Evolutionary conservation across 208 protist species (phyloP), one percentile per base, ranked within the genome.

Genomic region (Crithidia expoeki): DNA sequence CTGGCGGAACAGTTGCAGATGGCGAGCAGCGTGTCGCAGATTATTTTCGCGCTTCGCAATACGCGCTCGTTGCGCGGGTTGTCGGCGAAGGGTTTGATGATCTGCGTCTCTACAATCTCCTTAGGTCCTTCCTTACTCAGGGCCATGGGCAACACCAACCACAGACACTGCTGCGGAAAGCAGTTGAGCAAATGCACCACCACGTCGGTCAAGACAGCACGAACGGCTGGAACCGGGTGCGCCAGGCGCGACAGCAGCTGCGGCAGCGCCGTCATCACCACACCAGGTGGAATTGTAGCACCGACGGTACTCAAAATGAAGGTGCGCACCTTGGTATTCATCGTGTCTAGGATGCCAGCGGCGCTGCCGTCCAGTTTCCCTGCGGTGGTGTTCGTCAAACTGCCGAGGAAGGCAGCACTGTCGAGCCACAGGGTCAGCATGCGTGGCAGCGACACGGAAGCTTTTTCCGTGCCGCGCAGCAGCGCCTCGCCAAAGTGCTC

Each of bases 371-470:
- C 62, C 32, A 64, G 52, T 46, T 69, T 74, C 10, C 49, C 64
- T 0, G 60, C 63, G 0, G 79, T 76, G 28, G 58, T 74, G 53
- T 6, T 80, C 52, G 25, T 47, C 47, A 81, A 12, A 14, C 57
- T 23, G 30, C 59, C 68, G 12, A 96, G 72, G 5, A 52, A 64
- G 2, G 69, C 64, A 0, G 88, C 70, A 49, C 71, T 91, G 67
- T 98, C 93, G 0, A 98, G 86, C 94, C 97, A 99, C 11, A 98
- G 62, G 1, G 98, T 98, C 11, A 99, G 76, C 77, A 99, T 84
- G 49, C 97, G 89, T 1, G 98, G 97, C 36, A 99, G 80, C 12
- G 97, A 92, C 27, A 97, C 84, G 33, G 85, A 97, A 7, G 98
- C 80, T 56, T 94, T 97, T 10, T 92, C 76, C 30, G 72, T 58